Conservation (phyloP, 192 early-diverging fungal species). For the Podila minutissima region DNA sequence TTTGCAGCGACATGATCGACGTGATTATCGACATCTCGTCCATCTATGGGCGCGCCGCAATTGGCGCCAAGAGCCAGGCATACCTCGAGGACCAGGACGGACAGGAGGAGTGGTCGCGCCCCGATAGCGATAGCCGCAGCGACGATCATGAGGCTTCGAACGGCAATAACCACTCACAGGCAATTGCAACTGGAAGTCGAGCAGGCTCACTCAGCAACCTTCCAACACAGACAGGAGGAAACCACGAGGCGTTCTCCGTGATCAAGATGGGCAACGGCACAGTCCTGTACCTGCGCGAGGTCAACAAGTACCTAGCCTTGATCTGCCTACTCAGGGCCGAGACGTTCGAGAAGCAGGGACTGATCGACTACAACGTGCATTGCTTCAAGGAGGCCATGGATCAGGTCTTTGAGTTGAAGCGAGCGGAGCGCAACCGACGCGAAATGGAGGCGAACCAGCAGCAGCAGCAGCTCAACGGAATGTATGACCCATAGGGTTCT, state of each 20-base stretch:
- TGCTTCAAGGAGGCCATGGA: slow-evolving; percentile 84
- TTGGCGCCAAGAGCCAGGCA: slow-evolving; percentile 51
- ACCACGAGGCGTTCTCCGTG: slow-evolving; percentile 67
- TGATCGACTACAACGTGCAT: slow-evolving; percentile 91
- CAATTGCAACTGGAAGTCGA: slow-evolving; percentile 22
- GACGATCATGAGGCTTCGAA: slow-evolving; percentile 25
- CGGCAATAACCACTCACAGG: slow-evolving; percentile 21
- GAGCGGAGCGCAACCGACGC: slow-evolving; percentile 41
- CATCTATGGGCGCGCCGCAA: slow-evolving; percentile 73
- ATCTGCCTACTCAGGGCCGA: slow-evolving; percentile 84
- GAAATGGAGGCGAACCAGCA: slow-evolving; percentile 47
- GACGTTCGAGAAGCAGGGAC: slow-evolving; percentile 83
- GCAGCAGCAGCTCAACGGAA: slow-evolving; percentile 35
- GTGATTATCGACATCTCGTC: slow-evolving; percentile 84
- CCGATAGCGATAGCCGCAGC: slow-evolving; percentile 8
- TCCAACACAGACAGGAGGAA: slow-evolving; percentile 35
- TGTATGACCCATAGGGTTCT: slow-evolving; percentile 25
- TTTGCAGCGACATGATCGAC: slow-evolving; percentile 96
- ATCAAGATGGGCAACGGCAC: slow-evolving; percentile 84
- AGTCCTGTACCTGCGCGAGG: slow-evolving; percentile 79
- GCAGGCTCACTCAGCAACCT: slow-evolving; percentile 33
- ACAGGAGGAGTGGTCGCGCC: slow-evolving; percentile 40
- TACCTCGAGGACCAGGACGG: slow-evolving; percentile 42
- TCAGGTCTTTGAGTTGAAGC: slow-evolving; percentile 77
- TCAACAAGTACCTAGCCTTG: slow-evolving; percentile 81